Base-by-base conservation (phyloP, 768 basidiomycete genomes). In the Suillus brevipes region DNA sequence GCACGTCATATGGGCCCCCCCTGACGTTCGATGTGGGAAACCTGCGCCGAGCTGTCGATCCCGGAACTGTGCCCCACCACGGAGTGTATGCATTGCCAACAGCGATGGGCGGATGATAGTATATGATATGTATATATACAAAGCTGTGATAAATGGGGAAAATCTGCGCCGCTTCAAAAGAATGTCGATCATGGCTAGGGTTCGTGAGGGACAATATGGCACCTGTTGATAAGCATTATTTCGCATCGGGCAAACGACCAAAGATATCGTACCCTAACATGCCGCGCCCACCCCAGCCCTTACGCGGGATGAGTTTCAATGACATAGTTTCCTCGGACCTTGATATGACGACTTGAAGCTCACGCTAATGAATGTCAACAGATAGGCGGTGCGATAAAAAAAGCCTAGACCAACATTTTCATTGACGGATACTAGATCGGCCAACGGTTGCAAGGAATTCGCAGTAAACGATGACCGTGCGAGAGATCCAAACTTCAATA, bases 271-370 rank as follows among this genome's bases (percentile, higher is more conserved):
- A 93, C 90, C 95, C 95, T 50, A 97, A 79, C 74, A 90, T 81
- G 10, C 95, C 95, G 65, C 92, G 81, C 12, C 95, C 95, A 66
- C 93, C 94, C 95, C 95, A 97, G 8, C 89, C 89, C 64, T 82
- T 85, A 59, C 86, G 77, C 7, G 94, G 93, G 4, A 80, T 88
- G 50, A 95, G 78, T n/a, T 75, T 82, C 64, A 94, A 70, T 23
- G 78, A 79, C 16, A 86, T 68, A 8, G 70, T 73, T 67, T 84
- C 74, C 4, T 75, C 81, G 6, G 79, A 75, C 37, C 91, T 86
- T 36, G 86, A 75, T 10, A 92, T 82, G 53, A 83, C 80, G 61
- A 95, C 80, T 6, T 76, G 71, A 43, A 95, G 78, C 55, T 83
- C 81, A 57, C 82, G 82, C 93, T 94, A 68, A 69, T 25, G 65